Conservation (phyloP, 352 stramenopile species). For the Blastocystis sp. region DNA sequence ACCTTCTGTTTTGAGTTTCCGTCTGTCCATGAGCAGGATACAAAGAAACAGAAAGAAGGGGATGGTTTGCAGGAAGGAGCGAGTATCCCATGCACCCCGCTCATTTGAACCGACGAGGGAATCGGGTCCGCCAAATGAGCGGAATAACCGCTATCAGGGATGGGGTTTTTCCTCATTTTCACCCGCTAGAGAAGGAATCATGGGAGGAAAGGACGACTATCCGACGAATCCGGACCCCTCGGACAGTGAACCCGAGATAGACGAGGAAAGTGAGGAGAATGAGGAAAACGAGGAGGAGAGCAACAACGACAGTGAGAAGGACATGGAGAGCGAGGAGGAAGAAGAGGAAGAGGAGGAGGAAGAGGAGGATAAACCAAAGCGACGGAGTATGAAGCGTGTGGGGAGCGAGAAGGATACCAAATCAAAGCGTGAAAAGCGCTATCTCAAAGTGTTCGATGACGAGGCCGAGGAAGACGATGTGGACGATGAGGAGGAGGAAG, state of each 20-base stretch:
- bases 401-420: neutral
- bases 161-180: neutral
- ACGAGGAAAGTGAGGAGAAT: slow-evolving; percentile 21
- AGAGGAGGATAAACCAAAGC: slow-evolving; percentile 19
- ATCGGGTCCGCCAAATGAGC: neutral
- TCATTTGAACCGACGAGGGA: neutral
- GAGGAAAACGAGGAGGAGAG: neutral
- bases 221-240: neutral
- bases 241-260: neutral
- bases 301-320: slow-evolving; percentile 13
- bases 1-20: neutral
- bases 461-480: slow-evolving; percentile 32
- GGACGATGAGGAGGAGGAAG: slow-evolving; percentile 3
- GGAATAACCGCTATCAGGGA: neutral
- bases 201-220: slow-evolving; percentile 38
- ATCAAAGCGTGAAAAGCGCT: neutral
- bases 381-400: neutral
- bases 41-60: no score
- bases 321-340: slow-evolving; percentile 32
- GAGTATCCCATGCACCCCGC: neutral
- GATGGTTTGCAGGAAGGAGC: neutral
- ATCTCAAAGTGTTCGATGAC: slow-evolving; percentile 13
- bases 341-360: slow-evolving; percentile 12
- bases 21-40: neutral
- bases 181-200: neutral